These are phyloP conservation scores for Phytophthora capsici DNA, from an alignment of 352 stramenopile species.

Conservation along the genomic window DNA sequence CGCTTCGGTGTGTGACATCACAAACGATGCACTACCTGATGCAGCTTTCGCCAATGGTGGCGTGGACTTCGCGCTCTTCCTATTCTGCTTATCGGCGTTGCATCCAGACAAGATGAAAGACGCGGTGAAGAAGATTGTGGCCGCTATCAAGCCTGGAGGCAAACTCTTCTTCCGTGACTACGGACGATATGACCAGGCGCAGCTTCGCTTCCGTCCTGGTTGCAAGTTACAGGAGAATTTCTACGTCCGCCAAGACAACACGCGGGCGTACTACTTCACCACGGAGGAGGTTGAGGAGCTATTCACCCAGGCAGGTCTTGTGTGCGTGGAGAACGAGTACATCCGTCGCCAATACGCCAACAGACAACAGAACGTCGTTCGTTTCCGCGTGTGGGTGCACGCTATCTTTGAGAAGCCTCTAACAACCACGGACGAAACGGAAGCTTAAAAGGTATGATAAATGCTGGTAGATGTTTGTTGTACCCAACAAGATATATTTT, in stretches of 20 bases:
- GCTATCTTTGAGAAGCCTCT: conserved; percentile 85
- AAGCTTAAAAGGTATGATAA: conserved; percentile 19
- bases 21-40: conserved; percentile 69
- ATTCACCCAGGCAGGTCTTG: conserved; percentile 64
- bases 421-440: conserved; percentile 1
- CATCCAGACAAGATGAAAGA: conserved; percentile 87
- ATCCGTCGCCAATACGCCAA: conserved; percentile 90
- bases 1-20: conserved; percentile 88
- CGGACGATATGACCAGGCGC: conserved; percentile 95
- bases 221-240: conserved; percentile 95
- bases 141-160: conserved; percentile 74
- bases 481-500: conserved; percentile 21
- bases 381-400: conserved; percentile 91
- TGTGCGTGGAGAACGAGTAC: conserved; percentile 82
- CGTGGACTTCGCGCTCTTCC: conserved; percentile 83
- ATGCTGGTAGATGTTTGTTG: not conserved
- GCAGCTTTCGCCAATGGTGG: conserved; percentile 62
- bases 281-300: conserved; percentile 78
- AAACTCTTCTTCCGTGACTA: conserved; percentile 96
- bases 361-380: conserved; percentile 82
- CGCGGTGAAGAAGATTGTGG: conserved; percentile 89
- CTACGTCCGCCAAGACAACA: conserved; percentile 96
- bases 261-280: conserved; percentile 96
- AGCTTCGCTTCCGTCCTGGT: conserved; percentile 91
- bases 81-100: conserved; percentile 93